phyloP scores from a whole-genome alignment of 179 eudicot genomes.

The Vitellaria paradoxa region DNA sequence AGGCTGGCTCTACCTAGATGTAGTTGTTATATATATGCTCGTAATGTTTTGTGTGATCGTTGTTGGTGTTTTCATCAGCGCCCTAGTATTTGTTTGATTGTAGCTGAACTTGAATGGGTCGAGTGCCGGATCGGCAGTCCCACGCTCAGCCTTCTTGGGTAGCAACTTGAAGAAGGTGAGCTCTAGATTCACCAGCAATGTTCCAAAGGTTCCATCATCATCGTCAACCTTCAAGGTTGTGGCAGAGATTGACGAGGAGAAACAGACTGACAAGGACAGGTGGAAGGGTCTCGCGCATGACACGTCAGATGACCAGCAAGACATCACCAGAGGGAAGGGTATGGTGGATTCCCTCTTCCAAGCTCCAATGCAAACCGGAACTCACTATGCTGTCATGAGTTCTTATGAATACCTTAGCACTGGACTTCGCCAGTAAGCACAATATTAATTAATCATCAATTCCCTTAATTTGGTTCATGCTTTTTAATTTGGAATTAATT shows the following conservation, averaged over 20 bases:
- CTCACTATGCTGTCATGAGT: constrained; percentile 64
- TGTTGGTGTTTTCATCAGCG: too few species aligned
- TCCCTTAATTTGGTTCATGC: neutral
- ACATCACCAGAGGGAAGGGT: constrained; percentile 90
- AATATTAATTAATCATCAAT: too few species aligned
- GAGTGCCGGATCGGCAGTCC: constrained; percentile 44
- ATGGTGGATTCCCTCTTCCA: constrained; percentile 86
- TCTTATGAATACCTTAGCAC: constrained; percentile 72
- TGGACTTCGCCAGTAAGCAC: constrained; percentile 56
- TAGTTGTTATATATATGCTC: too few species aligned
- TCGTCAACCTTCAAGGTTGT: constrained; percentile 36
- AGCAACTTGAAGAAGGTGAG: constrained; percentile 58
- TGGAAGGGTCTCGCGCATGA: constrained; percentile 67
- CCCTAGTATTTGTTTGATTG: constrained; percentile 8
- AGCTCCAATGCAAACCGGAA: constrained; percentile 66
- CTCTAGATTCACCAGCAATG: constrained; percentile 26
- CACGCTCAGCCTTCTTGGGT: constrained; percentile 67
- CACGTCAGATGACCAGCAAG: constrained; percentile 84
- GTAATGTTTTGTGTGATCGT: too few species aligned
- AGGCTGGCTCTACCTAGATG: too few species aligned
- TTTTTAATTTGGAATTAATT: neutral
- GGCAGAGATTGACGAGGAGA: constrained; percentile 43
- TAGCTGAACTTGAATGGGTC: constrained; percentile 71
- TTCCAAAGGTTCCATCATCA: constrained; percentile 24
- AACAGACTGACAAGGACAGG: constrained; percentile 60